Evolutionary conservation across 2,329 filamentous ascomycete species (phyloP).

Genomic region (Diplodia sapinea): DNA sequence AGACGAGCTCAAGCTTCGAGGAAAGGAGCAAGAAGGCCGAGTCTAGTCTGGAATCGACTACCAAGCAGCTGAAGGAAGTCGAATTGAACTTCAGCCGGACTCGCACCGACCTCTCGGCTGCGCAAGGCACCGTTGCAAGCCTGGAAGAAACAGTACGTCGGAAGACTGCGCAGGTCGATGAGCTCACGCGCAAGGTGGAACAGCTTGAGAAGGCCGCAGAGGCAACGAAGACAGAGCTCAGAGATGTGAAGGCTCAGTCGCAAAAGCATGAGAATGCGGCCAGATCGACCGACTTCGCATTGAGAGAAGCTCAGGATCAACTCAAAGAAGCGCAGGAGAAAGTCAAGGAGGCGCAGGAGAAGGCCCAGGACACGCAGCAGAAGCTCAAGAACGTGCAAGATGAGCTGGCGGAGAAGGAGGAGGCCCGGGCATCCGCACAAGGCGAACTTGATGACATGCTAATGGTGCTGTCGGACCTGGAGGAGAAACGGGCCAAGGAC

Average conservation of each 20-base stretch:
- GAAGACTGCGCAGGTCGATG: conserved; percentile 29
- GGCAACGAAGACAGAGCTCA: conserved; percentile 35
- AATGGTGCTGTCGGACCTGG: conserved; percentile 55
- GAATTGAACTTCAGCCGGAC: conserved; percentile 26
- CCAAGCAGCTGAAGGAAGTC: conserved; percentile 29
- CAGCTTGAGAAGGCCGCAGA: conserved; percentile 26
- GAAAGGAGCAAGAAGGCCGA: conserved; percentile 29
- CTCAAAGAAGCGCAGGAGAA: conserved; percentile 34
- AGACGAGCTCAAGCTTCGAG: conserved; percentile 27
- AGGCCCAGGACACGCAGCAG: conserved; percentile 36
- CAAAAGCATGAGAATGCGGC: conserved; percentile 29
- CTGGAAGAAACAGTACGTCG: conserved; percentile 36
- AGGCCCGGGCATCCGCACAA: conserved; percentile 44
- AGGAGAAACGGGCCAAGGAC: conserved; percentile 52
- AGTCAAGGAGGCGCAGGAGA: conserved; percentile 38
- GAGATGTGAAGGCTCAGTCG: conserved; percentile 30
- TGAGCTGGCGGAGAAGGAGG: conserved; percentile 48
- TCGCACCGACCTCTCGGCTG: conserved; percentile 2
- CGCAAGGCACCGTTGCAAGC: conserved; percentile 31
- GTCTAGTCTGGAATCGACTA: conserved; percentile 19
- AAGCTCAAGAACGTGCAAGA: conserved; percentile 37
- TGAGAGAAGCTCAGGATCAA: conserved; percentile 37
- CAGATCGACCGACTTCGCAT: conserved; percentile 13
- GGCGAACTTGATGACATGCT: conserved; percentile 57
- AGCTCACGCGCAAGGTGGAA: conserved; percentile 31